These are phyloP conservation scores for Verbena officinalis DNA, from an alignment of 257 asterid genomes.

Conservation along the genomic window DNA sequence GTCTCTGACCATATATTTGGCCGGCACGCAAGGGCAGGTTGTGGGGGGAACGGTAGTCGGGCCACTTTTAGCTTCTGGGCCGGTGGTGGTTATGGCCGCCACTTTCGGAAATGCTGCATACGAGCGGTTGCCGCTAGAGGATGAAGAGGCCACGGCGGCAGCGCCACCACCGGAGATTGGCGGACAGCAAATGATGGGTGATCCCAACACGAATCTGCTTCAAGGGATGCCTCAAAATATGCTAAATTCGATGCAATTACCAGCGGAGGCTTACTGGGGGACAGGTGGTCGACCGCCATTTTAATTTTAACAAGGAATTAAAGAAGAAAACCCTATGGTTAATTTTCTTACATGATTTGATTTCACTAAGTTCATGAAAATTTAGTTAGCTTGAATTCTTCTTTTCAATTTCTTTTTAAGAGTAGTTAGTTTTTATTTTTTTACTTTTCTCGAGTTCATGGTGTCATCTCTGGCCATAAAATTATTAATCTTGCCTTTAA, in stretches of 20 bases:
- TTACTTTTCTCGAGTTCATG: constrained; percentile 31
- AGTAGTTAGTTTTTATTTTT: constrained; percentile 4
- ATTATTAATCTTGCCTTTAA: constrained; percentile 8
- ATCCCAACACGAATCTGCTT: constrained; percentile 39
- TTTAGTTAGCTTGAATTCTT: constrained; percentile 27
- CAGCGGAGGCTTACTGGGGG: constrained; percentile 81
- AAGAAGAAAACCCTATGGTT: constrained; percentile 16
- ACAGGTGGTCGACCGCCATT: constrained; percentile 67
- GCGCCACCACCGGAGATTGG: constrained; percentile 28
- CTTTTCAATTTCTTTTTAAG: constrained; percentile 17
- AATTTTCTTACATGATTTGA: constrained; percentile 12
- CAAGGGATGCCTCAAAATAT: constrained; percentile 59
- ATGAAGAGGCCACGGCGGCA: constrained; percentile 33
- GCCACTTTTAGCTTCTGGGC: constrained; percentile 51
- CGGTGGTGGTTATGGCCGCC: constrained; percentile 59
- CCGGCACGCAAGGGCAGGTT: constrained; percentile 59
- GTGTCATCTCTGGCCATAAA: constrained; percentile 30
- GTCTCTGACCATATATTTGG: constrained; percentile 44
- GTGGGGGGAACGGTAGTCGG: constrained; percentile 57
- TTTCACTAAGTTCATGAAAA: constrained; percentile 24
- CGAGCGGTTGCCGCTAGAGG: constrained; percentile 56
- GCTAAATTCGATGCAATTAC: constrained; percentile 68
- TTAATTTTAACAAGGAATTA: constrained; percentile 22
- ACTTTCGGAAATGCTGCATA: constrained; percentile 58
- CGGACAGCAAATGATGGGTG: constrained; percentile 42